phyloP scores from a whole-genome alignment of 257 asterid species.

The Plantago major region DNA sequence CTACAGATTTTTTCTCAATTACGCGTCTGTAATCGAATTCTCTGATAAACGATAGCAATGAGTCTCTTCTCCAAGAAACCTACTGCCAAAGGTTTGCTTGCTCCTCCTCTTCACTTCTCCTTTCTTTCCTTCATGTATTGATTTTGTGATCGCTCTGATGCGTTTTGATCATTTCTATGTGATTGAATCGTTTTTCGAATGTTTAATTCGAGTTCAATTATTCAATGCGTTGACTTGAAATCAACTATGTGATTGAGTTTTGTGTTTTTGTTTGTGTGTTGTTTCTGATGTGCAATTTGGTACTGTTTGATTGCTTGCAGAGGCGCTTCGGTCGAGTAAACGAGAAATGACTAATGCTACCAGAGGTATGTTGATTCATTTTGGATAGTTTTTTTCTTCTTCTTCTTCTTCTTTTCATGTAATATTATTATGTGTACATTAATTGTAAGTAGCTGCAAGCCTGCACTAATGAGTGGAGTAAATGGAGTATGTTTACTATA shows the following conservation, averaged over 20 bases:
- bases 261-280: not conserved
- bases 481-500: too few relatives aligned
- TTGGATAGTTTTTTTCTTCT: not conserved
- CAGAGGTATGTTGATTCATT: constrained; percentile 45
- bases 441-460: too few relatives aligned
- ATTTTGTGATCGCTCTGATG: not conserved
- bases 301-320: constrained; percentile 37
- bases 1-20: too few relatives aligned
- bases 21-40: too few relatives aligned
- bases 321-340: constrained; percentile 77
- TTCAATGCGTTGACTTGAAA: constrained; percentile 17
- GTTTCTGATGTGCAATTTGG: not conserved
- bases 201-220: constrained; percentile 9
- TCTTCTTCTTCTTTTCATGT: not conserved
- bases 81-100: constrained; percentile 63
- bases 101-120: not conserved
- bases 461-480: too few relatives aligned
- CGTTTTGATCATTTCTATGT: not conserved
- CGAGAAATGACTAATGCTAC: constrained; percentile 78
- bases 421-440: not conserved
- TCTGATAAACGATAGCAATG: constrained; percentile 22
- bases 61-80: constrained; percentile 82
- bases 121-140: not conserved
- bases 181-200: not conserved
- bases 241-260: not conserved